phyloP scores from a whole-genome alignment of 2,329 filamentous ascomycete species.

The Periconia sp. region DNA sequence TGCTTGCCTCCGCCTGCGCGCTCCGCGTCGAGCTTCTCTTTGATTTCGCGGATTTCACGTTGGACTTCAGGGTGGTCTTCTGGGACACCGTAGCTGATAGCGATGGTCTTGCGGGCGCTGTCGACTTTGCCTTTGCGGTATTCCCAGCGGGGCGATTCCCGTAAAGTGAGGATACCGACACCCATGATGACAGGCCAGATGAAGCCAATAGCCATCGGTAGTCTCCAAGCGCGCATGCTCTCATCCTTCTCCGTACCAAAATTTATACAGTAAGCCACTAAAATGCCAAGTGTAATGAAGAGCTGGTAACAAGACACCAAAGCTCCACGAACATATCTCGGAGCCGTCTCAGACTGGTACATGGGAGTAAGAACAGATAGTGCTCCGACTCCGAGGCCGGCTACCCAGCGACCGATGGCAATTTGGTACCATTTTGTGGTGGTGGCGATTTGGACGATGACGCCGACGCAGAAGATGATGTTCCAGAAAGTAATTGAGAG shows the following conservation, averaged over 20 bases:
- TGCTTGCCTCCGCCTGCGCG: conserved; percentile 43
- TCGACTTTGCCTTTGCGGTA: conserved; percentile 63
- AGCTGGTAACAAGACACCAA: conserved; percentile 71
- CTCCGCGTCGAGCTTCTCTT: conserved; percentile 62
- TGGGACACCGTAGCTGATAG: conserved; percentile 61
- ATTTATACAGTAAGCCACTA: conserved; percentile 59
- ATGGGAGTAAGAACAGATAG: conserved; percentile 64
- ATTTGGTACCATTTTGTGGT: conserved; percentile 66
- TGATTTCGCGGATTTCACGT: conserved; percentile 62
- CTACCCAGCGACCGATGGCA: conserved; percentile 68
- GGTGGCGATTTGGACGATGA: conserved; percentile 69
- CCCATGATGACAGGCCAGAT: conserved; percentile 62
- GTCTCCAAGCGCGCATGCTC: conserved; percentile 65
- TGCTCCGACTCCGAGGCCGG: conserved; percentile 69
- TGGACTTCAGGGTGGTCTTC: conserved; percentile 61
- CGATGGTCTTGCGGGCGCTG: conserved; percentile 57
- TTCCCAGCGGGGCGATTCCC: conserved; percentile 64
- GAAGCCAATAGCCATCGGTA: conserved; percentile 66
- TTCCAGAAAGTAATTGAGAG: conserved; percentile 67
- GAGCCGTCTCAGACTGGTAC: conserved; percentile 72
- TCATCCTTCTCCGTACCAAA: conserved; percentile 62
- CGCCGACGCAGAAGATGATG: conserved; percentile 68
- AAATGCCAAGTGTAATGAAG: conserved; percentile 73
- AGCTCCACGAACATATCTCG: conserved; percentile 67
- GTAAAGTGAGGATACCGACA: conserved; percentile 60